Conservation (phyloP, 2,329 filamentous ascomycete species). For the Trichoderma gracile region DNA sequence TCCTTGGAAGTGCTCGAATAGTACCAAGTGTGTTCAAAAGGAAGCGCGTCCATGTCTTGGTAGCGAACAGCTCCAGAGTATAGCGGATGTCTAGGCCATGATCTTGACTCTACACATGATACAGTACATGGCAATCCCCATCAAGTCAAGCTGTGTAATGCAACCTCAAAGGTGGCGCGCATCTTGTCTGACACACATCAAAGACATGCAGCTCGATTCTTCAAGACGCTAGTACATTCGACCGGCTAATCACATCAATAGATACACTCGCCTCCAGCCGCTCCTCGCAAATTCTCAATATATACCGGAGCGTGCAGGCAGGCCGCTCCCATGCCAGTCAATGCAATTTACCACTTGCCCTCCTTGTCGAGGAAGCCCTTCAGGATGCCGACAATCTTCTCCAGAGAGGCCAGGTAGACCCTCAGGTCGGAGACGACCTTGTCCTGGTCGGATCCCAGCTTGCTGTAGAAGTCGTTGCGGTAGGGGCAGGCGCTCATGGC, state of each 20-base stretch:
- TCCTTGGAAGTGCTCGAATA: no score
- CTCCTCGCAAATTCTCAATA: conserved; percentile 21
- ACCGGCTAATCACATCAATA: conserved; percentile 2
- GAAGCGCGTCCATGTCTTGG: no score
- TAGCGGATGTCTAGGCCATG: no score
- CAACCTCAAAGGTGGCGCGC: neutral
- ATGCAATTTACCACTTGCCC: conserved; percentile 54
- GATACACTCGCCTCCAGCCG: conserved; percentile 4
- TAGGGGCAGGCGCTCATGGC: conserved; percentile 94
- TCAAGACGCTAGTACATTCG: conserved; percentile 13
- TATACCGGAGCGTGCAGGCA: conserved; percentile 12
- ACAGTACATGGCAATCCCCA: no score
- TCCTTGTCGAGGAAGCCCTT: conserved; percentile 60
- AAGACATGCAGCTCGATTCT: neutral
- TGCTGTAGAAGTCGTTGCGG: conserved; percentile 87
- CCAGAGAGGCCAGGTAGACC: conserved; percentile 73
- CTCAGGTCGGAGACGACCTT: conserved; percentile 66
- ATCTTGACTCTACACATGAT: no score
- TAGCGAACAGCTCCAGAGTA: no score
- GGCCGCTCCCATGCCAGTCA: neutral
- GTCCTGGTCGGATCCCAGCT: conserved; percentile 69
- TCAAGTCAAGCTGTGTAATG: no score
- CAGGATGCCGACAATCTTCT: conserved; percentile 77
- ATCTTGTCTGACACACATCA: neutral
- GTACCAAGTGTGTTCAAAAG: no score